Evolutionary conservation across 441 rosid genomes (phyloP), one percentile per base, ranked within the genome.

Genomic region (Biscutella laevigata): DNA sequence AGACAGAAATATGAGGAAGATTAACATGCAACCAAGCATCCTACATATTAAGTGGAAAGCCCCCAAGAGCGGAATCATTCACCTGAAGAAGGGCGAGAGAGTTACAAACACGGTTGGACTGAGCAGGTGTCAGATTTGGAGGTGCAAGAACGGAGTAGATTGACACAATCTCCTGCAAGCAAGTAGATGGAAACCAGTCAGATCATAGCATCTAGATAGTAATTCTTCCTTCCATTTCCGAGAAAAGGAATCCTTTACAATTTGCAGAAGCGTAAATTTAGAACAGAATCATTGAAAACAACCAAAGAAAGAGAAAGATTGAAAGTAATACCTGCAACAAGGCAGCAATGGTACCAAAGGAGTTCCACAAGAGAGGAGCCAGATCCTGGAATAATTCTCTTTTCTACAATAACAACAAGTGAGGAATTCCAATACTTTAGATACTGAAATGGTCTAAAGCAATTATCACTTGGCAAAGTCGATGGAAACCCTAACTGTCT

Each of bases 51-150:
- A 28, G 15, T 8, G 5, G 9, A 53, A 46, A 46, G 15, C 8
- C 16, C 55, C 2, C n/a, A n/a, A 55, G 15, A 30, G 12, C 8
- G 6, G 27, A 15, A 62, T 44, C 14, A 30, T 32, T 52, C 9
- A 92, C 99, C 95, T 94, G 99, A 75, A 94, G 99, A 72, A 94
- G 95, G 27, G 96, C 97, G 45, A 94, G 95, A 33, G 97, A 96
- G 74, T 88, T 94, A 72, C 99, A 94, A 50, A 94, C 99, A 62
- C 97, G 82, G 71, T 88, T 88, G 36, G 99, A 88, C 63, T 88
- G 99, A 16, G 95, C 91, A 7, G 96, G 94, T 57, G 83, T 78
- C 54, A 88, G 72, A 72, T 78, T 84, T 7, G 97, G 99, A 17
- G 99, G 97, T 12, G 95, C 77, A 27, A 92, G 83, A 74, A 88